Conservation (phyloP, 1,139 yeast genomes). For the Suhomyces wounanorum region DNA sequence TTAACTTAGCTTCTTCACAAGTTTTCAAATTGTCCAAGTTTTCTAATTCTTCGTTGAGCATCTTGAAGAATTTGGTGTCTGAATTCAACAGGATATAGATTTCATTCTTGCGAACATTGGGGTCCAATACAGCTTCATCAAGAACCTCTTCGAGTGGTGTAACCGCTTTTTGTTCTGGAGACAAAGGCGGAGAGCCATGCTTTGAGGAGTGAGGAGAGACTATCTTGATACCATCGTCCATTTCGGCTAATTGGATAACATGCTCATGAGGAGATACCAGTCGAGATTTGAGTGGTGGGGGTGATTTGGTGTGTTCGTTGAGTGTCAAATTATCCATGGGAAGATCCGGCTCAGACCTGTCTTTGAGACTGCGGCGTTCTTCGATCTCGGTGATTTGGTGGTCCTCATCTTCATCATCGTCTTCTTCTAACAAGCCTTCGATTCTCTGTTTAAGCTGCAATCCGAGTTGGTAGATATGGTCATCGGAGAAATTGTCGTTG, state of each 20-base stretch:
- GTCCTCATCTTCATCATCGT: slow-evolving; percentile 17
- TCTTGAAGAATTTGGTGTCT: slow-evolving; percentile 55
- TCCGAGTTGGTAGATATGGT: slow-evolving; percentile 39
- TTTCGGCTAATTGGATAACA: slow-evolving; percentile 23
- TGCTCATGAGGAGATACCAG: slow-evolving; percentile 15
- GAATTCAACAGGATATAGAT: slow-evolving; percentile 43
- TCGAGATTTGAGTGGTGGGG: slow-evolving; percentile 2
- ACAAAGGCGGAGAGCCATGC: slow-evolving; percentile 13
- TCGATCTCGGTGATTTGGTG: slow-evolving; percentile 6
- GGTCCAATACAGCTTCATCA: not conserved
- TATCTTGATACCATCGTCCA: slow-evolving; percentile 21
- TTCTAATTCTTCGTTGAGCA: slow-evolving; percentile 58
- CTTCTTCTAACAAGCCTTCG: slow-evolving; percentile 27
- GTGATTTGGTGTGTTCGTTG: not conserved
- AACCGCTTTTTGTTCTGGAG: slow-evolving; percentile 15
- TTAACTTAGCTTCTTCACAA: slow-evolving; percentile 48
- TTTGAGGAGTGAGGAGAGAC: slow-evolving; percentile 21
- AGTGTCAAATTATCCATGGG: not conserved
- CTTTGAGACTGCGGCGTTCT: slow-evolving; percentile 6
- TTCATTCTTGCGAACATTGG: slow-evolving; percentile 25
- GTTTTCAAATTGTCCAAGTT: slow-evolving; percentile 48
- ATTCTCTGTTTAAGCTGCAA: slow-evolving; percentile 34
- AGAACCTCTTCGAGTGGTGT: slow-evolving; percentile 10
- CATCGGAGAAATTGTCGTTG: slow-evolving; percentile 35
- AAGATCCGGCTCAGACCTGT: not conserved